A percentile compares a stretch with the other conserved stretches of the same genome.
These are phyloP conservation scores for Suillus lakei DNA, from an alignment of 768 basidiomycete species.

Conservation along the genomic window DNA sequence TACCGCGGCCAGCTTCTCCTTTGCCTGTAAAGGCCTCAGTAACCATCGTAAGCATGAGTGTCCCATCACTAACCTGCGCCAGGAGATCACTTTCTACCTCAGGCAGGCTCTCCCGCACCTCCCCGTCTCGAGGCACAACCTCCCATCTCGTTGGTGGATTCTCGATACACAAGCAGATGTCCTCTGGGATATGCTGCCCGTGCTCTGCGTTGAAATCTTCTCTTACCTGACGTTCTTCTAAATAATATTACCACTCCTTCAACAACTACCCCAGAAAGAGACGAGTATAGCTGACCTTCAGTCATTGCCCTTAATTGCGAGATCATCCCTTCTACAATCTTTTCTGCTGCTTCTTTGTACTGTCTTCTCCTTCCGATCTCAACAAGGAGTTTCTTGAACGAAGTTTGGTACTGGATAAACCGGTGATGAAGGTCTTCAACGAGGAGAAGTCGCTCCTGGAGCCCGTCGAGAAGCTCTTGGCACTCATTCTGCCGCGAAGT, in stretches of 20 bases:
- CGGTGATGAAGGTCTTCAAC: constrained; percentile 68
- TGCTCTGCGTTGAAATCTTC: constrained; percentile 75
- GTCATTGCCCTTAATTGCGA: constrained; percentile 66
- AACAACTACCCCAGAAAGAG: neutral
- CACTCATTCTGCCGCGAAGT: constrained; percentile 48
- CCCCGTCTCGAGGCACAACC: constrained; percentile 60
- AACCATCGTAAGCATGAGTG: neutral
- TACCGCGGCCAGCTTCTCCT: constrained; percentile 24
- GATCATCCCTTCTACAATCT: constrained; percentile 68
- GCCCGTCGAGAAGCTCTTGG: constrained; percentile 53
- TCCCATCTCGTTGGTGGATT: constrained; percentile 79
- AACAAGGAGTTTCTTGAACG: constrained; percentile 73
- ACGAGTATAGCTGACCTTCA: constrained; percentile 51
- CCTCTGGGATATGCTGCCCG: constrained; percentile 75
- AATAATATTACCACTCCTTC: neutral
- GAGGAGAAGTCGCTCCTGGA: constrained; percentile 65
- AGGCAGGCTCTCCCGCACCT: constrained; percentile 62
- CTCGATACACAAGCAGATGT: constrained; percentile 78
- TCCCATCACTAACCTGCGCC: constrained; percentile 47
- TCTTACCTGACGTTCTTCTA: constrained; percentile 72
- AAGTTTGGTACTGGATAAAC: constrained; percentile 70
- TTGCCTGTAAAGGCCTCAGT: constrained; percentile 31
- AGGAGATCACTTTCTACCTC: constrained; percentile 65
- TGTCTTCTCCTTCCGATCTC: constrained; percentile 73
- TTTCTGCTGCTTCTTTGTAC: constrained; percentile 69